These are phyloP conservation scores for Suhomyces atakaporum DNA, from an alignment of 1,139 yeast genomes.

Conservation along the genomic window DNA sequence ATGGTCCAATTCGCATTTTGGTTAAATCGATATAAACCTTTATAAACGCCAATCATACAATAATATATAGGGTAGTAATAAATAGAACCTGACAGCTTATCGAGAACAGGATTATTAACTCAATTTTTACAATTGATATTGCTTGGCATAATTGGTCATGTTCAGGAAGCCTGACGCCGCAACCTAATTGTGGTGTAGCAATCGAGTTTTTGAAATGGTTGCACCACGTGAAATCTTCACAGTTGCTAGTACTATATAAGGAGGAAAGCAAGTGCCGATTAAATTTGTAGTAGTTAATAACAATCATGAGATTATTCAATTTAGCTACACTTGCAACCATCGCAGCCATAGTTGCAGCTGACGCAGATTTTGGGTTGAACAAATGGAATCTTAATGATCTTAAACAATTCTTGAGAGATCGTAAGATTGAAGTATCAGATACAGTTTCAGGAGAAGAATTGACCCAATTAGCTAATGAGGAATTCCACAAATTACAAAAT, in stretches of 20 bases:
- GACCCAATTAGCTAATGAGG: constrained; percentile 33
- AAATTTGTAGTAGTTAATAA: too few relatives aligned
- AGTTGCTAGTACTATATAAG: constrained; percentile 7
- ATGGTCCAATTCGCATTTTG: too few relatives aligned
- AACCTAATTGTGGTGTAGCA: constrained; percentile 6
- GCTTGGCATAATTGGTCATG: too few relatives aligned
- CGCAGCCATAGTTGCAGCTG: constrained; percentile 14
- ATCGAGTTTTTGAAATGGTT: constrained; percentile 2
- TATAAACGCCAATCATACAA: too few relatives aligned
- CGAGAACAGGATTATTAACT: too few relatives aligned
- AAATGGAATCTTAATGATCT: constrained; percentile 28
- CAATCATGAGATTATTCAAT: constrained; percentile 6
- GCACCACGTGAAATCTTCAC: constrained; percentile 7
- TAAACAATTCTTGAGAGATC: constrained; percentile 36
- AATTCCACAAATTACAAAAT: constrained; percentile 29
- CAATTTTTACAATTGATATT: too few relatives aligned
- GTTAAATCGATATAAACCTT: too few relatives aligned
- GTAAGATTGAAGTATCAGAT: constrained; percentile 28
- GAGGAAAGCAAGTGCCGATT: too few relatives aligned
- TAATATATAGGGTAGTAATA: too few relatives aligned
- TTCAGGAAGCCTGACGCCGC: constrained; percentile 1
- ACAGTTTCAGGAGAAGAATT: constrained; percentile 30
- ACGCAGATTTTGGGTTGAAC: constrained; percentile 9
- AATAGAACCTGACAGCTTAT: too few relatives aligned
- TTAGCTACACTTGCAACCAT: constrained; percentile 5